phyloP scores from a whole-genome alignment of 1,284 basidiomycete species.

The Mixia osmundae region DNA sequence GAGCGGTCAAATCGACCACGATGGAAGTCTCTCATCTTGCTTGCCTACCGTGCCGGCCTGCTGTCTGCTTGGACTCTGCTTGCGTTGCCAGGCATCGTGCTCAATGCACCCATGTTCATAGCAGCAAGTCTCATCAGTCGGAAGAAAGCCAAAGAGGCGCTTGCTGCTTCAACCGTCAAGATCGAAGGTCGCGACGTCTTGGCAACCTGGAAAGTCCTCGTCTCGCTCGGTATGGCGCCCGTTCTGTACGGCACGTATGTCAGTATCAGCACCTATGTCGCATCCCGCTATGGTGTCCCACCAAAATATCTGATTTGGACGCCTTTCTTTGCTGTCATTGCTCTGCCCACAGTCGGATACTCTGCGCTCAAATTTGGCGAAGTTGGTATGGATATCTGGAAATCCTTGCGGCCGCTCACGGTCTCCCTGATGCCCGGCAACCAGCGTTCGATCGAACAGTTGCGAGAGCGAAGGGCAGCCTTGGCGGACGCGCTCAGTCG shows the following conservation, averaged over 20 bases:
- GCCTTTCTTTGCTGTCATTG: constrained; percentile 50
- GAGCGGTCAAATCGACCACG: constrained; percentile 35
- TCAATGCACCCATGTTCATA: constrained; percentile 89
- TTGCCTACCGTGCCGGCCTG: constrained; percentile 62
- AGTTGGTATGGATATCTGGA: constrained; percentile 93
- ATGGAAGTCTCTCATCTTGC: constrained; percentile 68
- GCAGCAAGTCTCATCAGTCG: constrained; percentile 69
- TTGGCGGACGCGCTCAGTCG: constrained; percentile 70
- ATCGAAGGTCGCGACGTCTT: constrained; percentile 84
- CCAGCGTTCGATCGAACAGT: constrained; percentile 51
- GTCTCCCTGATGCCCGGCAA: constrained; percentile 79
- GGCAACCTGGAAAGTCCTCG: constrained; percentile 94
- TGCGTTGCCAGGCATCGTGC: constrained; percentile 77
- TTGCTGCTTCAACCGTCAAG: constrained; percentile 89
- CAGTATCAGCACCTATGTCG: constrained; percentile 49
- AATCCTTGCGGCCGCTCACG: constrained; percentile 82
- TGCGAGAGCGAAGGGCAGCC: constrained; percentile 53
- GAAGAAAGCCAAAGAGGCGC: constrained; percentile 89
- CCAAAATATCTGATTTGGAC: constrained; percentile 45
- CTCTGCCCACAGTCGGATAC: constrained; percentile 72
- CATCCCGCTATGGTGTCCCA: constrained; percentile 38
- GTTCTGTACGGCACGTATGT: constrained; percentile 69
- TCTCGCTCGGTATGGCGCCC: constrained; percentile 74
- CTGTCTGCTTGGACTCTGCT: constrained; percentile 64
- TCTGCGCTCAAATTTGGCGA: constrained; percentile 95